Evolutionary conservation across 257 asterid species (phyloP).

Genomic region (Solanum chmielewskii): DNA sequence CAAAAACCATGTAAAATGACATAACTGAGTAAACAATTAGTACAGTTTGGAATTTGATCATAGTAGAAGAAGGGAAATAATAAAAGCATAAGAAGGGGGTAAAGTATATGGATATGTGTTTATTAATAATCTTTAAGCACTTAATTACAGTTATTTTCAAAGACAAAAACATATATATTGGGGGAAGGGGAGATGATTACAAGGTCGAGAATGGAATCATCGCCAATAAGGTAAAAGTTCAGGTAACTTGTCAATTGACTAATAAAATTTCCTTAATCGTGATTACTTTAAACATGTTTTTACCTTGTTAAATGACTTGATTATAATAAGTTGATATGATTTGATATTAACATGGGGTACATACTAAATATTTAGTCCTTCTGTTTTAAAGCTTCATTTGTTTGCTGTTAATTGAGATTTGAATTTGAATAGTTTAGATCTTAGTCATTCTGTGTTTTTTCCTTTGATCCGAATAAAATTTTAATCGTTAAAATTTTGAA

Average conservation of each 20-base stretch:
- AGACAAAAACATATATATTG: no score
- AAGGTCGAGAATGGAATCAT: neutral
- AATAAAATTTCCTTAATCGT: no score
- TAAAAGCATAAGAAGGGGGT: neutral
- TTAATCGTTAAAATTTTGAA: neutral
- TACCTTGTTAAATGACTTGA: neutral
- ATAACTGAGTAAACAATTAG: neutral
- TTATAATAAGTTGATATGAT: neutral
- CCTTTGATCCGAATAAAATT: no score
- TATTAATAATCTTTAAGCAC: neutral
- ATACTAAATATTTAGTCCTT: no score
- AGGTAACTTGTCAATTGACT: neutral
- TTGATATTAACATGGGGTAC: no score
- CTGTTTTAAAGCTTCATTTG: neutral
- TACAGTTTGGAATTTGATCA: neutral
- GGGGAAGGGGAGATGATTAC: neutral
- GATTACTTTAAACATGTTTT: neutral
- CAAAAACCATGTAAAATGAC: neutral
- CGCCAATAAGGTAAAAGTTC: no score
- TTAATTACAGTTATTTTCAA: neutral
- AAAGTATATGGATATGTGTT: neutral
- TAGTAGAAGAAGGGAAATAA: neutral
- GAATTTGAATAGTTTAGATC: no score
- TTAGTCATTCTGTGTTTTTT: no score
- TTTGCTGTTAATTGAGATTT: no score